A percentile compares a stretch with the other conserved stretches of the same genome.
Evolutionary conservation across 2,329 filamentous ascomycete genomes (phyloP).

Genomic region (Fusarium sp.): DNA sequence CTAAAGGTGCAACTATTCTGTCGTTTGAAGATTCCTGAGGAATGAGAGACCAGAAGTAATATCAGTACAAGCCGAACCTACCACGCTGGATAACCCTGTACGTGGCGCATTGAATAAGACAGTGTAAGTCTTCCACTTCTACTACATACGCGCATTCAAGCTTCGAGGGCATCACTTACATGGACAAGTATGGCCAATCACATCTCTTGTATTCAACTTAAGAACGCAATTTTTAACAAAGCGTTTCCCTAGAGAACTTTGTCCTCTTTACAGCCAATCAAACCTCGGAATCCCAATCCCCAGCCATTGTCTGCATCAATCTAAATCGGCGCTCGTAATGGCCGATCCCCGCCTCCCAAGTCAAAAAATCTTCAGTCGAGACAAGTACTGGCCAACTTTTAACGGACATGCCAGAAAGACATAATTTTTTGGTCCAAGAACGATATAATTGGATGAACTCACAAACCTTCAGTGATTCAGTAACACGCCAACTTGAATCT

Average conservation of each 20-base stretch:
- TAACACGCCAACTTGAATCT: background rate
- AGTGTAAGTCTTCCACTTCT: background rate
- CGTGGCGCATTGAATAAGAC: background rate
- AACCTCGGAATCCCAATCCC: background rate
- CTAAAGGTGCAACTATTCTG: background rate
- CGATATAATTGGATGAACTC: too few relatives aligned
- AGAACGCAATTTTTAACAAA: background rate
- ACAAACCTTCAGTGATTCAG: background rate
- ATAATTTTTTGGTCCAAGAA: background rate
- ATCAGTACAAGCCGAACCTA: background rate
- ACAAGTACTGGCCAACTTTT: background rate
- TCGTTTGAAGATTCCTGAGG: background rate
- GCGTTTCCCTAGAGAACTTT: background rate
- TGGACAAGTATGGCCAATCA: background rate
- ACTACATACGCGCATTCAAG: too few relatives aligned
- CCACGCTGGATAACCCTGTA: background rate
- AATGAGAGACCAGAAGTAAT: background rate
- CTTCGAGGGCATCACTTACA: background rate
- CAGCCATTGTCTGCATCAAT: background rate
- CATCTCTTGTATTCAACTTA: background rate
- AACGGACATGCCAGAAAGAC: background rate
- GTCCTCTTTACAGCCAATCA: background rate
- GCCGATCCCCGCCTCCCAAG: background rate
- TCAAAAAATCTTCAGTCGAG: slow-evolving; percentile 2
- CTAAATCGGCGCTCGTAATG: slow-evolving; percentile 1